A percentile compares a stretch with the other conserved stretches of the same genome.
Evolutionary conservation across 1,139 yeast genomes (phyloP).

Genomic region (Hanseniaspora sp.): DNA sequence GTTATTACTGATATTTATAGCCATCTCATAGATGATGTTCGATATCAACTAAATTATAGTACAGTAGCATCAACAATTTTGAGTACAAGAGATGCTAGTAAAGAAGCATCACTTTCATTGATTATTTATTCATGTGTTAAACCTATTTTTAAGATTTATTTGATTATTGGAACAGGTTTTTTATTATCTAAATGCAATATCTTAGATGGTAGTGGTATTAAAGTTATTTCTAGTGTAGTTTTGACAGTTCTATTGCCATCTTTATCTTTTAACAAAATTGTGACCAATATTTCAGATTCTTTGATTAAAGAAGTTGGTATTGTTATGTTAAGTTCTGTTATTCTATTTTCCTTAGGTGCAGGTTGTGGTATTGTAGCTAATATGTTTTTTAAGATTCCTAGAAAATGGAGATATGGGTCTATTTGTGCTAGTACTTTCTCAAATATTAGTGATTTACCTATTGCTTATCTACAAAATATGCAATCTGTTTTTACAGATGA

Average conservation of each 20-base stretch:
- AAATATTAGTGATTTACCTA: slow-evolving; percentile 76
- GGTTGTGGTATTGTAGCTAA: slow-evolving; percentile 27
- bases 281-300: slow-evolving; percentile 54
- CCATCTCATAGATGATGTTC: slow-evolving; percentile 5
- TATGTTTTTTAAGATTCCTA: slow-evolving; percentile 43
- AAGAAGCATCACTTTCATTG: slow-evolving; percentile 40
- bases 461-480: slow-evolving; percentile 78
- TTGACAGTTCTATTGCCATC: slow-evolving; percentile 67
- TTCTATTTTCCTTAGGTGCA: slow-evolving; percentile 28
- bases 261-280: slow-evolving; percentile 67
- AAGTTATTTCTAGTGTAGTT: slow-evolving; percentile 60
- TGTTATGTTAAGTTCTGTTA: slow-evolving; percentile 38
- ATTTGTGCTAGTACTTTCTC: slow-evolving; percentile 68
- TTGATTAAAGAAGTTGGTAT: slow-evolving; percentile 75
- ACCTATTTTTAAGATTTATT: slow-evolving; percentile 80
- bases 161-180: slow-evolving; percentile 67
- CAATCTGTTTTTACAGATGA: slow-evolving; percentile 47
- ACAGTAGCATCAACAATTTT: not conserved
- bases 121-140: slow-evolving; percentile 75
- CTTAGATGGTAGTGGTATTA: slow-evolving; percentile 61
- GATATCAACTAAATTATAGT: not conserved
- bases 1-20: not conserved
- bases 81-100: slow-evolving; percentile 5
- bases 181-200: slow-evolving; percentile 54
- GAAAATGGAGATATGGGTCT: slow-evolving; percentile 73